phyloP scores from a whole-genome alignment of 352 stramenopile genomes.

The Aphanomyces stellatus region DNA sequence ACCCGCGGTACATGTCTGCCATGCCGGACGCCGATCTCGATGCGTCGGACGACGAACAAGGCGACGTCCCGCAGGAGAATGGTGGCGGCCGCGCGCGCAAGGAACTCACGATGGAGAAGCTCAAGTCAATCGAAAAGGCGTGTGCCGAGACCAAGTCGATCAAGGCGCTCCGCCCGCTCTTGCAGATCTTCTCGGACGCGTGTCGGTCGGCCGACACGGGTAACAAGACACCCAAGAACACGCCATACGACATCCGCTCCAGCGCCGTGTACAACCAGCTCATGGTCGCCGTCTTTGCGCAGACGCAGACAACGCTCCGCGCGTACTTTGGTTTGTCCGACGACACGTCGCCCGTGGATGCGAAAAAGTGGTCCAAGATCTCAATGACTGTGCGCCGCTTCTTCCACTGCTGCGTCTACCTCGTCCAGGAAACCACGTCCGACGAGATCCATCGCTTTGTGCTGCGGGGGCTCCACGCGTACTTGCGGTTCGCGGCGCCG shows the following conservation, averaged over 20 bases:
- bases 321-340: not conserved
- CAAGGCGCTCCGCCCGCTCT: constrained; percentile 82
- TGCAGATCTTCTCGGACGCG: constrained; percentile 92
- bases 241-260: constrained; percentile 89
- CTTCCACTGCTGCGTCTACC: constrained; percentile 87
- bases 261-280: constrained; percentile 93
- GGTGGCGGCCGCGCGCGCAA: not conserved
- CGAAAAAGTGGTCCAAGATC: constrained; percentile 30
- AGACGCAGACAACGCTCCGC: constrained; percentile 39
- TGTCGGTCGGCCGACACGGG: constrained; percentile 88
- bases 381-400: constrained; percentile 85
- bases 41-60: constrained; percentile 29
- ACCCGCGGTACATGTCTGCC: constrained; percentile 65
- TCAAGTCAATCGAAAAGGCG: constrained; percentile 78
- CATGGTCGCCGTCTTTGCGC: constrained; percentile 90
- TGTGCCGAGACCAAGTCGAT: constrained; percentile 85
- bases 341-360: not conserved
- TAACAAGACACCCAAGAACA: constrained; percentile 57
- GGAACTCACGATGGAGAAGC: constrained; percentile 60
- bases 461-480: constrained; percentile 66
- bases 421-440: constrained; percentile 82
- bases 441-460: constrained; percentile 78
- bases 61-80: not conserved
- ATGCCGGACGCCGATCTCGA: constrained; percentile 23
- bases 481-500: constrained; percentile 59